Base-by-base conservation (phyloP, 176 grass and related monocot species). In the Tillandsia fasciculata region DNA sequence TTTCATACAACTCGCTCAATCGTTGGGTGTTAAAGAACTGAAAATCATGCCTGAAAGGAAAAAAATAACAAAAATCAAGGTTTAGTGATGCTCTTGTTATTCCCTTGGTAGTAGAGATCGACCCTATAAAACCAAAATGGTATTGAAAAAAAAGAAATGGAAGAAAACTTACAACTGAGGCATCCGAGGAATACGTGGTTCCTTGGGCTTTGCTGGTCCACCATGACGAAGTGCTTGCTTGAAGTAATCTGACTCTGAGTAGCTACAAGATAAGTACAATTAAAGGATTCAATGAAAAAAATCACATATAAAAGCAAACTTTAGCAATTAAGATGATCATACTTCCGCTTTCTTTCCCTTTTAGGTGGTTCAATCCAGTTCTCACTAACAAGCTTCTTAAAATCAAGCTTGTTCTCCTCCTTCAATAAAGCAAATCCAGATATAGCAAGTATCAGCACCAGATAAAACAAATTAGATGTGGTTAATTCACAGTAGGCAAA, bases 1-100 rank as follows among this genome's bases (percentile, higher is more conserved):
- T 99, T 78, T 99, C 94, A 68, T 99, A 99, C 50, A 99, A 80
- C 64, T 99, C 89, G 65, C 83, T 99, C 9, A 99, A 67, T 63
- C 94, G 90, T 70, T 99, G 89, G 13, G 54, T 99, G 82, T 99
- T 99, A 69, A 93, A 99, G 75, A 99, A 99, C 72, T 99, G 94
- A 73, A 99, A 99, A 85, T 99, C 94, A n/a, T n/a, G n/a, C n/a
- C n/a, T n/a, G n/a, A n/a, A n/a, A n/a, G n/a, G n/a, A n/a, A n/a
- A n/a, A n/a, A n/a, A n/a, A n/a, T n/a, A n/a, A n/a, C n/a, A n/a
- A n/a, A n/a, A n/a, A n/a, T n/a, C n/a, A n/a, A n/a, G n/a, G 18
- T 1, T 20, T 14, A 61, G 12, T 24, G 11, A 58, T 49, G 33
- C n/a, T 59, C 56, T 18, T 23, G 11, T 59, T 59, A 6, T 22